A percentile compares a stretch with the other conserved stretches of the same genome.
These are phyloP conservation scores for Pleomassaria siparia DNA, from an alignment of 2,329 filamentous ascomycete genomes.

Conservation along the genomic window DNA sequence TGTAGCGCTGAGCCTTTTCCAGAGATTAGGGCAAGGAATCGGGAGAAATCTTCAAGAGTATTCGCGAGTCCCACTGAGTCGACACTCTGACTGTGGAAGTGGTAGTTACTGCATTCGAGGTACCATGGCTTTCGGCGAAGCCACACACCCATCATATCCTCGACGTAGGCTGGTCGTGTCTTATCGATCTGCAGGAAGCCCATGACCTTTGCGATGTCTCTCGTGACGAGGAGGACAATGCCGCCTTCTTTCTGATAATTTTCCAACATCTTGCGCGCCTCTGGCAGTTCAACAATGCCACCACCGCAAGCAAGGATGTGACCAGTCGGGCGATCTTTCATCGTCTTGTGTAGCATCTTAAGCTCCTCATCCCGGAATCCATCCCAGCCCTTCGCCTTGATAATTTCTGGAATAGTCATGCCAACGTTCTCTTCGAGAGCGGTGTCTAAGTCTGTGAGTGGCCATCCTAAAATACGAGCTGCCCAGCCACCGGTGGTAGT, in stretches of 20 bases:
- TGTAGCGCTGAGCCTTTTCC: slow-evolving; percentile 59
- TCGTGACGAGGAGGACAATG: slow-evolving; percentile 82
- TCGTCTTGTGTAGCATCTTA: slow-evolving; percentile 69
- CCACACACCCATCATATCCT: slow-evolving; percentile 91
- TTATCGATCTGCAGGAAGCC: slow-evolving; percentile 87
- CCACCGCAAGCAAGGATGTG: slow-evolving; percentile 93
- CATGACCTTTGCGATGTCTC: slow-evolving; percentile 85
- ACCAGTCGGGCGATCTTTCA: slow-evolving; percentile 72
- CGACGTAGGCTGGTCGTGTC: slow-evolving; percentile 86
- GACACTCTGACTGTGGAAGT: slow-evolving; percentile 80
- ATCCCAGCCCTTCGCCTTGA: slow-evolving; percentile 79
- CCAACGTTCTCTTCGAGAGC: slow-evolving; percentile 76
- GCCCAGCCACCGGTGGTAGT: slow-evolving; percentile 91
- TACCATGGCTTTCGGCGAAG: slow-evolving; percentile 86
- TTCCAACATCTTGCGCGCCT: slow-evolving; percentile 73
- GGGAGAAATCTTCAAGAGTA: slow-evolving; percentile 68
- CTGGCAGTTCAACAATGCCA: slow-evolving; percentile 83
- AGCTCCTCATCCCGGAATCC: slow-evolving; percentile 82
- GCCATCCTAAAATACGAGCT: slow-evolving; percentile 70
- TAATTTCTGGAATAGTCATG: slow-evolving; percentile 82
- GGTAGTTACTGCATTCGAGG: slow-evolving; percentile 87
- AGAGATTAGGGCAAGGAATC: slow-evolving; percentile 70
- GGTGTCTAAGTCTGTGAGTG: slow-evolving; percentile 82
- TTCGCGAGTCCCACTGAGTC: slow-evolving; percentile 53
- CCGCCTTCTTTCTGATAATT: slow-evolving; percentile 76